phyloP scores from a whole-genome alignment of 163 green algal genomes.

The Picocystis sp. region DNA sequence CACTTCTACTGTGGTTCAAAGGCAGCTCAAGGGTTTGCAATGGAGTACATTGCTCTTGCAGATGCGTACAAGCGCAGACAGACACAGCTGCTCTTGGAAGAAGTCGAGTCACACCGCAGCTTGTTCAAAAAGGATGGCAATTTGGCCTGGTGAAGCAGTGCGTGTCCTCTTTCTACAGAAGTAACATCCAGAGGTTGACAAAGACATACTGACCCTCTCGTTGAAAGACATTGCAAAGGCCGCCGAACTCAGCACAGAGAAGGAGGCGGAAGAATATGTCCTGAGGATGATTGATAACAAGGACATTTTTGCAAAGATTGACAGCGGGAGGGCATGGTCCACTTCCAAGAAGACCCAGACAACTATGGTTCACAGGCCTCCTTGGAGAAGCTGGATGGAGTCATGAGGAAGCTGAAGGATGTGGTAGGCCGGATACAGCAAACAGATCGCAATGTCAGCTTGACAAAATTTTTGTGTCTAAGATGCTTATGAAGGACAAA shows the following conservation, averaged over 20 bases:
- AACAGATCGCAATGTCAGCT: too few species aligned
- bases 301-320: slow-evolving; percentile 60
- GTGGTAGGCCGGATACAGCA: too few species aligned
- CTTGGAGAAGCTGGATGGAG: too few species aligned
- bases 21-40: slow-evolving; percentile 35
- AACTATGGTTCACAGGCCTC: too few species aligned
- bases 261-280: slow-evolving; percentile 21
- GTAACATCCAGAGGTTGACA: slow-evolving; percentile 68
- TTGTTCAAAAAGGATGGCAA: slow-evolving; percentile 37
- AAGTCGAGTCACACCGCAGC: slow-evolving; percentile 1
- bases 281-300: slow-evolving; percentile 55
- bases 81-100: slow-evolving; percentile 16
- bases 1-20: slow-evolving; percentile 29
- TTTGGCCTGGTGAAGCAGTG: slow-evolving; percentile 46
- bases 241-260: slow-evolving; percentile 10
- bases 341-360: slow-evolving; percentile 6
- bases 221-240: slow-evolving; percentile 27
- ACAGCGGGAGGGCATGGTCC: slow-evolving; percentile 47
- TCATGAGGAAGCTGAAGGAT: too few species aligned
- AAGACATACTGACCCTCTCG: slow-evolving; percentile 72
- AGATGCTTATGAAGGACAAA: too few species aligned
- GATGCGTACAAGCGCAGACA: slow-evolving; percentile 24
- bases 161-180: slow-evolving; percentile 29
- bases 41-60: slow-evolving; percentile 48
- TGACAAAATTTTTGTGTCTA: too few species aligned